A percentile compares a stretch with the other conserved stretches of the same genome.
These are phyloP conservation scores for Monosporascus sp. DNA, from an alignment of 2,329 filamentous ascomycete genomes.

Conservation along the genomic window DNA sequence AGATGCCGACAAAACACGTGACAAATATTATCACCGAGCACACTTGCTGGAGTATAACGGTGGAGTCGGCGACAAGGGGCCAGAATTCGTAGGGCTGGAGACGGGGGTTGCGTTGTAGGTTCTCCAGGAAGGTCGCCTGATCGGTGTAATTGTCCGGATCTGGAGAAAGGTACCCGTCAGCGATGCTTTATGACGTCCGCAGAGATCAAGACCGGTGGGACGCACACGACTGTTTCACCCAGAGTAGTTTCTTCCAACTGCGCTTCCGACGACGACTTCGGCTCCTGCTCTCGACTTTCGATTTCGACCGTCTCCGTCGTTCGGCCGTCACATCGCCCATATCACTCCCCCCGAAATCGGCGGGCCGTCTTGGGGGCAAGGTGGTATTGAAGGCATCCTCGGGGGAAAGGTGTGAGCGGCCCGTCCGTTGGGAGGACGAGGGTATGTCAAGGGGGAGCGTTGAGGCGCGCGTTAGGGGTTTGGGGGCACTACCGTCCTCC, in stretches of 20 bases:
- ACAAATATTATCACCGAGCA: constrained; percentile 93
- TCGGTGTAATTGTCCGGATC: constrained; percentile 99
- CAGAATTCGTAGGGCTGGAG: constrained; percentile 97
- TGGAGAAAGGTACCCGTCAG: constrained; percentile 30
- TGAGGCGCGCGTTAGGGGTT: constrained; percentile 32
- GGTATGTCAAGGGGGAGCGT: constrained; percentile 31
- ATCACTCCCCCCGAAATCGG: constrained; percentile 30
- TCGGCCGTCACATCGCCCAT: constrained; percentile 28
- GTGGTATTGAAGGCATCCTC: constrained; percentile 72
- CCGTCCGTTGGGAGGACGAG: constrained; percentile 36
- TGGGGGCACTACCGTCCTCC: not conserved
- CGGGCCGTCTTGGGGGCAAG: constrained; percentile 53
- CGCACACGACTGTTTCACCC: constrained; percentile 93
- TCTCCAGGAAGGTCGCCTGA: constrained; percentile 91
- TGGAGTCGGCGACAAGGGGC: constrained; percentile 90
- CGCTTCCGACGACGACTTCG: constrained; percentile 64
- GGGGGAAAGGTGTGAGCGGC: constrained; percentile 69
- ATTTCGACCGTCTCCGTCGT: constrained; percentile 34
- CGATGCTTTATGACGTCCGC: constrained; percentile 1
- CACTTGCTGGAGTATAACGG: constrained; percentile 94
- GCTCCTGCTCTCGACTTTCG: constrained; percentile 52
- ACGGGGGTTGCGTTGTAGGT: constrained; percentile 88
- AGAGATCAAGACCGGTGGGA: constrained; percentile 10
- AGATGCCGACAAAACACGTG: constrained; percentile 88
- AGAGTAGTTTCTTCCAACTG: constrained; percentile 91